Evolutionary conservation across 257 asterid genomes (phyloP), one percentile per base, ranked within the genome.

Genomic region (Henckelia pumila): DNA sequence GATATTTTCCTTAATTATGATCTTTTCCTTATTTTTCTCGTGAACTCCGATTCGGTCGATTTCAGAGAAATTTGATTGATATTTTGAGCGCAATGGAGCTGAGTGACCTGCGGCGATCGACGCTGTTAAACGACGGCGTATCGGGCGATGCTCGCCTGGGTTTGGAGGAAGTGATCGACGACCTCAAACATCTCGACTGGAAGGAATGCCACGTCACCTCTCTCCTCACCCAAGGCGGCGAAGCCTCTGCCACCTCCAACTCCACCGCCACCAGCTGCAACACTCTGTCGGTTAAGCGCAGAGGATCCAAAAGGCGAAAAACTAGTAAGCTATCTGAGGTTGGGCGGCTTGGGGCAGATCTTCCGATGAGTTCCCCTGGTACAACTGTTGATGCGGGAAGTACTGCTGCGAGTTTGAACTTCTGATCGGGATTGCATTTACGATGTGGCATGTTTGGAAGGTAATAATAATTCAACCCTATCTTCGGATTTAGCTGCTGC

Each of bases 131-230:
- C 79, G 66, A 65, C 64, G 73, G 57, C 74, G 75, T 84, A 1
- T 82, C 93, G 3, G 79, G 79, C 0, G 78, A 61, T 20, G 89
- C 86, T 8, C 9, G 68, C 59, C 50, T 83, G 49, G 30, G 82
- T 11, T 64, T 85, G 56, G 64, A 80, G 40, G 89, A 80, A 53
- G 91, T 80, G 61, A 72, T 74, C 66, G 61, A 63, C 56, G 87
- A 85, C 73, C 81, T 91, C 64, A 81, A 80, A 52, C 66, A 14
- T 59, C 86, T 86, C 68, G 66, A 81, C 44, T 88, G 97, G 97
- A 74, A 83, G 1, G 95, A 86, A 75, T 88, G 95, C 73, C 84
- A 86, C 71, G 75, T 79, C 74, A 83, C 91, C 71, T 88, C 95
- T 60, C 71, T 88, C 60, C 72, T 72, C 73, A 80, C 76, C 58